A percentile compares a stretch with the other conserved stretches of the same genome.
Conservation (phyloP, 2,329 filamentous ascomycete genomes). For the Penicillium brasilianum region DNA sequence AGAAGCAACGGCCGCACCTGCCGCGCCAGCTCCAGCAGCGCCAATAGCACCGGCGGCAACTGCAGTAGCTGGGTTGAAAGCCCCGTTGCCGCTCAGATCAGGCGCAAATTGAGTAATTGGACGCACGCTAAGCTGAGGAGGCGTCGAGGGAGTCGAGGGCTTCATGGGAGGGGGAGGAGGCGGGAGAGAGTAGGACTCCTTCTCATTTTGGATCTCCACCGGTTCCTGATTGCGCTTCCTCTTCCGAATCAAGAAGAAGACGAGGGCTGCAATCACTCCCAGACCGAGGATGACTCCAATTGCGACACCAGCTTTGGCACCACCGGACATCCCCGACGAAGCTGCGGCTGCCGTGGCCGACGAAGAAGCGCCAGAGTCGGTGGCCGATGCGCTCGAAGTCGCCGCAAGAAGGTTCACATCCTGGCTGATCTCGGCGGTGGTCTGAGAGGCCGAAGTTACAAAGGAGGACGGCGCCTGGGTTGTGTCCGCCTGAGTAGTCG, state of each 20-base stretch:
- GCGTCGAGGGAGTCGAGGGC: constrained; percentile 52
- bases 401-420: constrained; percentile 19
- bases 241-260: constrained; percentile 76
- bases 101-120: constrained; percentile 84
- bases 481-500: constrained; percentile 10
- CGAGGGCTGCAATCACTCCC: constrained; percentile 67
- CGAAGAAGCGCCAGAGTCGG: constrained; percentile 31
- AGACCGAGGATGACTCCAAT: constrained; percentile 78
- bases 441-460: constrained; percentile 29
- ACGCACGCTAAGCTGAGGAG: constrained; percentile 82
- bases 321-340: constrained; percentile 48
- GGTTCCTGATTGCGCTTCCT: constrained; percentile 64
- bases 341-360: constrained; percentile 32
- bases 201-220: constrained; percentile 66
- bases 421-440: constrained; percentile 24
- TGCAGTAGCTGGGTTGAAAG: constrained; percentile 17
- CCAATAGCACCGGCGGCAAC: constrained; percentile 32
- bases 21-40: constrained; percentile 28
- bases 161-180: constrained; percentile 42
- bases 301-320: constrained; percentile 78
- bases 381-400: constrained; percentile 28
- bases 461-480: constrained; percentile 21
- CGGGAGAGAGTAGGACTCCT: constrained; percentile 48
- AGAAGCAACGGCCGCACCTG: constrained; percentile 31
- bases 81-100: constrained; percentile 54